Percentiles rank a stretch among this genome's conserved stretches.
Evolutionary conservation across 306 rosid genomes (phyloP).

Genomic region (Bauhinia variegata): DNA sequence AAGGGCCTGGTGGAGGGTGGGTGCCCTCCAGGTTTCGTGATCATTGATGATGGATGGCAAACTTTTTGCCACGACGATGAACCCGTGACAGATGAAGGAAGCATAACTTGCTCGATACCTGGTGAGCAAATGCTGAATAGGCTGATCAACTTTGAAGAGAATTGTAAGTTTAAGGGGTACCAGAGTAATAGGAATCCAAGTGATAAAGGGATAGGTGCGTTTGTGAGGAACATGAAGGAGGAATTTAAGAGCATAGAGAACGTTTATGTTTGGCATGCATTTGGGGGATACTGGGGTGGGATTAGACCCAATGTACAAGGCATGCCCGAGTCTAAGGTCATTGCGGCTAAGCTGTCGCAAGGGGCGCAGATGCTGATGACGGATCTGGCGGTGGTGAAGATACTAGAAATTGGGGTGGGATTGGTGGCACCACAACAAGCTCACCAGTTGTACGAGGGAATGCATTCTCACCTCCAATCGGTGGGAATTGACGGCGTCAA

Average conservation of each 20-base stretch:
- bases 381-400: slow-evolving; percentile 67
- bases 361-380: slow-evolving; percentile 57
- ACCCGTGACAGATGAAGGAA: slow-evolving; percentile 22
- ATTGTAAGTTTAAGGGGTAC: slow-evolving; percentile 56
- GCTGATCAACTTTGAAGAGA: slow-evolving; percentile 56
- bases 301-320: slow-evolving; percentile 46
- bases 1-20: slow-evolving; percentile 60
- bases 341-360: slow-evolving; percentile 42
- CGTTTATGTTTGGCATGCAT: slow-evolving; percentile 79
- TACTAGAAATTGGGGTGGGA: slow-evolving; percentile 57
- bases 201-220: slow-evolving; percentile 54
- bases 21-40: slow-evolving; percentile 63
- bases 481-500: slow-evolving; percentile 74
- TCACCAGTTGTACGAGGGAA: slow-evolving; percentile 53
- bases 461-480: slow-evolving; percentile 57
- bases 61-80: slow-evolving; percentile 55
- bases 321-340: slow-evolving; percentile 52
- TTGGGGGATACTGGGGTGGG: slow-evolving; percentile 86
- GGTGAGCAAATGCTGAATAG: slow-evolving; percentile 71
- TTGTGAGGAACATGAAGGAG: slow-evolving; percentile 64
- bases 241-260: slow-evolving; percentile 55
- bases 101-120: slow-evolving; percentile 41
- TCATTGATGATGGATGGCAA: slow-evolving; percentile 84
- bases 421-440: slow-evolving; percentile 58
- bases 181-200: background rate